Conservation (phyloP, 345 rosid species). For the Microcos paniculata region DNA sequence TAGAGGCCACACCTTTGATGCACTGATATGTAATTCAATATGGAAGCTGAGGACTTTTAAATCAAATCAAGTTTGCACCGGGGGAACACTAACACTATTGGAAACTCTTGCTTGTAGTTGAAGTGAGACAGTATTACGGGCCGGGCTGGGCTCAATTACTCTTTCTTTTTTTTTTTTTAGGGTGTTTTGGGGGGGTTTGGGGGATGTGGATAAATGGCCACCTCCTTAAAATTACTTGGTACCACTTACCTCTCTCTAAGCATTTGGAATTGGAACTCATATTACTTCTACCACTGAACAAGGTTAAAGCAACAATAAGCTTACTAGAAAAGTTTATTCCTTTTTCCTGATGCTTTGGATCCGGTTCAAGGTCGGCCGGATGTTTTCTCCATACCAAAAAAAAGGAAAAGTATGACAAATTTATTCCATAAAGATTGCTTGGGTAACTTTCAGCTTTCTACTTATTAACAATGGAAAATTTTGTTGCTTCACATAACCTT, state of each 20-base stretch:
- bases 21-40: no score
- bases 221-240: no score
- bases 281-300: neutral
- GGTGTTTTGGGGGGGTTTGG: no score
- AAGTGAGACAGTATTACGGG: no score
- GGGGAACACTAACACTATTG: no score
- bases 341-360: neutral
- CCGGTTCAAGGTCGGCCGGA: neutral
- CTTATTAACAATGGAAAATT: neutral
- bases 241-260: neutral
- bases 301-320: neutral
- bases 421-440: neutral
- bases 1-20: neutral
- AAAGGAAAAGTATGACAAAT: neutral
- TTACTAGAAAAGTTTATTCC: neutral
- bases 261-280: neutral
- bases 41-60: no score
- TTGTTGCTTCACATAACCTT: neutral
- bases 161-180: no score
- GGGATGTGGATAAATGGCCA: no score
- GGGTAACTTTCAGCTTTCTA: neutral
- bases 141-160: no score
- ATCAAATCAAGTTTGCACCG: no score
- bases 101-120: no score
- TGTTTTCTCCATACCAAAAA: neutral